Evolutionary conservation across 2,329 filamentous ascomycete genomes (phyloP).

Genomic region (Davidsoniella virescens): DNA sequence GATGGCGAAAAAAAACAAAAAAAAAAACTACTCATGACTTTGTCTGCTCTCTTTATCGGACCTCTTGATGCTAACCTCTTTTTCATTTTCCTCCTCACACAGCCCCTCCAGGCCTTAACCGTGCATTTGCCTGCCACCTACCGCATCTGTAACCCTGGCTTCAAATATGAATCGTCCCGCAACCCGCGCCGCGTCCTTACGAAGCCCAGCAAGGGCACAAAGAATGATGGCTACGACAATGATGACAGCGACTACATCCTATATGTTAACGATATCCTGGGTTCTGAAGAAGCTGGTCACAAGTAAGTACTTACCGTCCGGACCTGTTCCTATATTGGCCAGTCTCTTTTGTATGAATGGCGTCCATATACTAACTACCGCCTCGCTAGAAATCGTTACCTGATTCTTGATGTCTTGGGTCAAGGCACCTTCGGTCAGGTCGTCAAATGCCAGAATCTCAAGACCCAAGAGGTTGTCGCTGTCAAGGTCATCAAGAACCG

Average conservation of each 20-base stretch:
- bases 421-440: slow-evolving; percentile 98
- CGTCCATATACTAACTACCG: slow-evolving; percentile 1
- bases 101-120: slow-evolving; percentile 92
- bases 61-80: slow-evolving; percentile 15
- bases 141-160: slow-evolving; percentile 91
- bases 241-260: slow-evolving; percentile 99
- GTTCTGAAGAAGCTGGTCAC: slow-evolving; percentile 93
- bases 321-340: background rate
- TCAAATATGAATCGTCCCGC: slow-evolving; percentile 96
- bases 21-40: background rate
- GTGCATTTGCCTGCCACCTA: slow-evolving; percentile 88
- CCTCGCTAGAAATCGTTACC: slow-evolving; percentile 61
- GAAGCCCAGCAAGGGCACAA: slow-evolving; percentile 94
- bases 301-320: slow-evolving; percentile 43
- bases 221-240: slow-evolving; percentile 98
- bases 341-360: background rate
- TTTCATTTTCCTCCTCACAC: slow-evolving; percentile 8
- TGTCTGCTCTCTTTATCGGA: background rate
- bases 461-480: slow-evolving; percentile 94
- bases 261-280: slow-evolving; percentile 96
- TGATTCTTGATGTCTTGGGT: slow-evolving; percentile 90
- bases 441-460: slow-evolving; percentile 96
- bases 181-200: slow-evolving; percentile 92
- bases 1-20: no score
- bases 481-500: slow-evolving; percentile 99